These are phyloP conservation scores for Fusarium albidum DNA, from an alignment of 2,329 filamentous ascomycete species.

Conservation along the genomic window DNA sequence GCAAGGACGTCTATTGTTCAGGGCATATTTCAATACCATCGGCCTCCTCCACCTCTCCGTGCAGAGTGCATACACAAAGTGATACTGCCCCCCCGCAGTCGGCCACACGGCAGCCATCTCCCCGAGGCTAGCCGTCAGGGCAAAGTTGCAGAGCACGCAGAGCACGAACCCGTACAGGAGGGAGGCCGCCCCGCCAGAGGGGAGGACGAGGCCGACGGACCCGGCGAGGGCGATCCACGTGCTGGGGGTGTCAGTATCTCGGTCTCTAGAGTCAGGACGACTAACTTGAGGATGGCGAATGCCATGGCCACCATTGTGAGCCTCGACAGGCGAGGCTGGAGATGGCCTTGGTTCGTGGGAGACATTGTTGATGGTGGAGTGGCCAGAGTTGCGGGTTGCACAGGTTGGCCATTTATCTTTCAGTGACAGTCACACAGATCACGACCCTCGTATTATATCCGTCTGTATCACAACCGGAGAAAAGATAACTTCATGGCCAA, in stretches of 20 bases:
- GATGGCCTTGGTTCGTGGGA: conserved; percentile 33
- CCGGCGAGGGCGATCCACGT: conserved; percentile 48
- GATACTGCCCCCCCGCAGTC: conserved; percentile 55
- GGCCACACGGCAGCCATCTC: conserved; percentile 55
- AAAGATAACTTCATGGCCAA: background rate
- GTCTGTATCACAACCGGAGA: background rate
- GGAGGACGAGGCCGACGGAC: conserved; percentile 50
- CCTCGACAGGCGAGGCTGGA: conserved; percentile 47
- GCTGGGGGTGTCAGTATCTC: background rate
- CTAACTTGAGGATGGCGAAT: conserved; percentile 51
- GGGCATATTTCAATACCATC: no score
- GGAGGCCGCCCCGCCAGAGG: conserved; percentile 50
- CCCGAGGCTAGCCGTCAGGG: conserved; percentile 50
- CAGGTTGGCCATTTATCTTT: conserved; percentile 1
- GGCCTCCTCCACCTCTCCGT: conserved; percentile 48
- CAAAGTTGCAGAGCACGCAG: conserved; percentile 54
- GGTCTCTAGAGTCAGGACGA: conserved; percentile 35
- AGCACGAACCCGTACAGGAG: conserved; percentile 56
- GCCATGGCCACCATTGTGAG: conserved; percentile 52
- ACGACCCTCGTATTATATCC: background rate
- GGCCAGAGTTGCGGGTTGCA: background rate
- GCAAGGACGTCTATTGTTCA: background rate
- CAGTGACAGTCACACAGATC: background rate
- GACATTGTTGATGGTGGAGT: background rate
- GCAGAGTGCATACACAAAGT: conserved; percentile 52